A percentile compares a stretch with the other conserved stretches of the same genome.
Evolutionary conservation across 179 eudicot species (phyloP).

Genomic region (Beta macrorhiza): DNA sequence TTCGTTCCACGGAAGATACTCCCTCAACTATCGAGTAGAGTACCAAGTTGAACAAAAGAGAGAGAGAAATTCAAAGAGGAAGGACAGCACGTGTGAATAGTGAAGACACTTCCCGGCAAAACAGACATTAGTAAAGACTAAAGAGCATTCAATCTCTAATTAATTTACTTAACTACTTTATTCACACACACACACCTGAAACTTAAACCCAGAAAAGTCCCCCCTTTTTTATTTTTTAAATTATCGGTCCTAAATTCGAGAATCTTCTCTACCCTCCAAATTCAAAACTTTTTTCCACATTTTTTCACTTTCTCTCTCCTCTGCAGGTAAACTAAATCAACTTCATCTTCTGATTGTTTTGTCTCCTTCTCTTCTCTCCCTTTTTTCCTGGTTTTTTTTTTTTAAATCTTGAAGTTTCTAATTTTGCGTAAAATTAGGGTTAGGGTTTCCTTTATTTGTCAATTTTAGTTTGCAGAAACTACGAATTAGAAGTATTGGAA

Average conservation of each 20-base stretch:
- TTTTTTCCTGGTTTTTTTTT: no score
- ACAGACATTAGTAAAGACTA: background rate
- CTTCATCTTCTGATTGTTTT: background rate
- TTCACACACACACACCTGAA: background rate
- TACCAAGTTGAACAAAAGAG: no score
- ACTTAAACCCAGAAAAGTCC: no score
- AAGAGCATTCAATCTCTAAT: no score
- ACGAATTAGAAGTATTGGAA: background rate
- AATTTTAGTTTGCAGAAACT: slow-evolving; percentile 10
- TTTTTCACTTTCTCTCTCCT: background rate
- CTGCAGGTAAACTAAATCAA: background rate
- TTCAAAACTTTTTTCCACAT: background rate
- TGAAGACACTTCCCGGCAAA: slow-evolving; percentile 6
- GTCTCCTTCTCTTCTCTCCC: no score
- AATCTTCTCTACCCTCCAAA: slow-evolving; percentile 6
- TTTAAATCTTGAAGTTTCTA: background rate
- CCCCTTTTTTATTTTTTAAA: background rate
- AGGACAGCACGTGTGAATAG: background rate
- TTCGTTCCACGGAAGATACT: no score
- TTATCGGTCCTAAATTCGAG: background rate
- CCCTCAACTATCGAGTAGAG: no score
- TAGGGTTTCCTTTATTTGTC: slow-evolving; percentile 21
- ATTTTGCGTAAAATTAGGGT: slow-evolving; percentile 3
- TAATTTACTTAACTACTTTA: no score
- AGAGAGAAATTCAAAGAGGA: background rate